Conservation (phyloP, 1,139 yeast genomes). For the Geotrichum restrictum region DNA sequence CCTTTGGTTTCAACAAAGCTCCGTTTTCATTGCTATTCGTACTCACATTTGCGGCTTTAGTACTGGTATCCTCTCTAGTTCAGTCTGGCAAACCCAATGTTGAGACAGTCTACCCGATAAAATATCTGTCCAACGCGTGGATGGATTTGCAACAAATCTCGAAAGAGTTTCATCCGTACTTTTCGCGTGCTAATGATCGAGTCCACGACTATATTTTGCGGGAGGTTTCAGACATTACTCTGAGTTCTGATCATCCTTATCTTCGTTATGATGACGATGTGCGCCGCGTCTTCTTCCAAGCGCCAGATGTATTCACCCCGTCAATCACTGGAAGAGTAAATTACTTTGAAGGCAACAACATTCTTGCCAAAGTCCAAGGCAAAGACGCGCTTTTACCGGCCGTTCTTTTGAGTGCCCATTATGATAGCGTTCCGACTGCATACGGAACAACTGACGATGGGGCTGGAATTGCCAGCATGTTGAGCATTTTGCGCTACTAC, state of each 20-base stretch:
- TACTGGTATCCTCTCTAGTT: slow-evolving; percentile 15
- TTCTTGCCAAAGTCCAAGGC: slow-evolving; percentile 70
- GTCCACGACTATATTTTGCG: slow-evolving; percentile 64
- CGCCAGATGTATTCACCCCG: slow-evolving; percentile 46
- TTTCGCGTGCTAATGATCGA: slow-evolving; percentile 67
- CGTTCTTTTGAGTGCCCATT: slow-evolving; percentile 76
- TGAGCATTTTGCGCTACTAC: slow-evolving; percentile 61
- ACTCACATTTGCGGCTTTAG: slow-evolving; percentile 23
- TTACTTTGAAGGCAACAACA: slow-evolving; percentile 76
- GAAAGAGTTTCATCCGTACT: slow-evolving; percentile 66
- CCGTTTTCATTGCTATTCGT: slow-evolving; percentile 32
- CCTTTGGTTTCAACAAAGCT: slow-evolving; percentile 31
- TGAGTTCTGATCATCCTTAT: slow-evolving; percentile 36
- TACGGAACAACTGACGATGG: slow-evolving; percentile 93
- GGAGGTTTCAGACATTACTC: slow-evolving; percentile 41
- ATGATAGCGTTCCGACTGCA: slow-evolving; percentile 83
- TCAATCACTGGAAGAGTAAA: slow-evolving; percentile 46
- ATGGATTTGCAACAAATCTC: slow-evolving; percentile 65
- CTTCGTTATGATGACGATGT: slow-evolving; percentile 53
- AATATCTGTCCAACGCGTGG: slow-evolving; percentile 54
- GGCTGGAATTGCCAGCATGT: slow-evolving; percentile 78
- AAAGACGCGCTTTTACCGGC: slow-evolving; percentile 55
- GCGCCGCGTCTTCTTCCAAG: slow-evolving; percentile 47
- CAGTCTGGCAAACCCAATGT: slow-evolving; percentile 24
- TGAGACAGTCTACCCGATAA: slow-evolving; percentile 24